Conservation (phyloP, 2,329 filamentous ascomycete species). For the Stachybotrys echinatus region DNA sequence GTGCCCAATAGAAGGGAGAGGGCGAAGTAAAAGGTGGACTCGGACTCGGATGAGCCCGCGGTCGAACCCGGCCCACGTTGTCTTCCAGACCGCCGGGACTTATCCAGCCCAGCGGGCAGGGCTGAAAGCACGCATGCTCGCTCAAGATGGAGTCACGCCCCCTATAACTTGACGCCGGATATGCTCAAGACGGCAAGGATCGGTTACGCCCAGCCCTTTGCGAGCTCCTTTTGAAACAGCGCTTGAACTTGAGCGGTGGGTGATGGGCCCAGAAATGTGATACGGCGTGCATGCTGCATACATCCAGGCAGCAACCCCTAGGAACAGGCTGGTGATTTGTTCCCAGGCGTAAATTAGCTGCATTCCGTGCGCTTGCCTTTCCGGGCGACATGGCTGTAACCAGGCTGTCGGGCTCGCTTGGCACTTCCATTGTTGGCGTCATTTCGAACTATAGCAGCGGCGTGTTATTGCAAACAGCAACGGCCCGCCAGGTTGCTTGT, state of each 20-base stretch:
- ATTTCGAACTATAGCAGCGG: neutral
- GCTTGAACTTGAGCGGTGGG: neutral
- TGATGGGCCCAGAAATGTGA: neutral
- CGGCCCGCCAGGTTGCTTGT: neutral
- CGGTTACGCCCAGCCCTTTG: no score
- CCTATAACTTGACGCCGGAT: no score
- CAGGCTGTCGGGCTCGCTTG: neutral
- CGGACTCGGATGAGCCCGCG: no score
- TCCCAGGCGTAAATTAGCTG: neutral
- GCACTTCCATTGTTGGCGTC: neutral
- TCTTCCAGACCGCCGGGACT: no score
- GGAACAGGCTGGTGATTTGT: neutral
- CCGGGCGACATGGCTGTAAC: neutral
- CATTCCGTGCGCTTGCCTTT: neutral
- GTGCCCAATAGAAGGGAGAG: no score
- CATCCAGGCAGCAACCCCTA: neutral
- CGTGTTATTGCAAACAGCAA: neutral
- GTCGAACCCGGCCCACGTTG: no score
- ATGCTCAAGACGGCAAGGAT: no score
- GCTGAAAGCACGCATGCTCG: no score
- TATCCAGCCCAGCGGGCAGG: no score
- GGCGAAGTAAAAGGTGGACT: no score
- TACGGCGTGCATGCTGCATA: neutral
- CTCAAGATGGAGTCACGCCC: no score
- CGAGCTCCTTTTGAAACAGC: neutral